phyloP scores from a whole-genome alignment of 2,329 filamentous ascomycete species.

The Graphilbum ipis-grandicollis region DNA sequence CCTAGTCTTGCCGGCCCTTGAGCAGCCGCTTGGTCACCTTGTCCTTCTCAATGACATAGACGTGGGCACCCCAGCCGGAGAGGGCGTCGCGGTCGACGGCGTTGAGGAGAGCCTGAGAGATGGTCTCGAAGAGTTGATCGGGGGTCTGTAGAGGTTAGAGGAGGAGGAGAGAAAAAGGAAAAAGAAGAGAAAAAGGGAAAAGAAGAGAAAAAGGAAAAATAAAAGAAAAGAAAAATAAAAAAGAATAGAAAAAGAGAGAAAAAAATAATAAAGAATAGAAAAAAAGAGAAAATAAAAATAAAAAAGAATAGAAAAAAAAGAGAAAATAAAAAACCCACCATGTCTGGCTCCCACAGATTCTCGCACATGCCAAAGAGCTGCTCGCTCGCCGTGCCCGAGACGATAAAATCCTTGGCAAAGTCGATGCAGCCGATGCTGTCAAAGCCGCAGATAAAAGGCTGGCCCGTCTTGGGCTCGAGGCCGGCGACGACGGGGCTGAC shows the following conservation, averaged over 20 bases:
- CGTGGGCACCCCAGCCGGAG: slow-evolving; percentile 94
- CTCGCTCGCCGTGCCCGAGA: slow-evolving; percentile 87
- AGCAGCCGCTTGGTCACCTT: slow-evolving; percentile 98
- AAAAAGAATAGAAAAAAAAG: neutral
- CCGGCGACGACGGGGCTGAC: slow-evolving; percentile 89
- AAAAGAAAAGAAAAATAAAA: neutral
- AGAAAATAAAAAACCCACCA: slow-evolving; percentile 40
- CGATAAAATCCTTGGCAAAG: slow-evolving; percentile 98
- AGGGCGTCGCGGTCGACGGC: slow-evolving; percentile 93
- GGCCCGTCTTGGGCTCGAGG: slow-evolving; percentile 80
- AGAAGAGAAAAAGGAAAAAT: neutral
- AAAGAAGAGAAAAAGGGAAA: neutral
- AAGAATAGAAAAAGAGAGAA: neutral
- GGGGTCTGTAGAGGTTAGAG: slow-evolving; percentile 53
- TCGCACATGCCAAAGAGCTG: slow-evolving; percentile 99
- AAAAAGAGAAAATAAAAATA: neutral
- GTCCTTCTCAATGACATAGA: slow-evolving; percentile 99
- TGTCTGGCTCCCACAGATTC: slow-evolving; percentile 90
- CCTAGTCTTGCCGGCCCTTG: slow-evolving; percentile 89
- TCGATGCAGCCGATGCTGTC: slow-evolving; percentile 99
- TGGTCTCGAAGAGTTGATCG: slow-evolving; percentile 94
- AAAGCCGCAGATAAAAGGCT: slow-evolving; percentile 97
- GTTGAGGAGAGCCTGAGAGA: slow-evolving; percentile 88
- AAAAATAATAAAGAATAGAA: neutral
- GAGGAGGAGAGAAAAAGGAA: neutral